Evolutionary conservation across 139 green algal genomes (phyloP), one percentile per base, ranked within the genome.

Genomic region (Eudorina sp.): DNA sequence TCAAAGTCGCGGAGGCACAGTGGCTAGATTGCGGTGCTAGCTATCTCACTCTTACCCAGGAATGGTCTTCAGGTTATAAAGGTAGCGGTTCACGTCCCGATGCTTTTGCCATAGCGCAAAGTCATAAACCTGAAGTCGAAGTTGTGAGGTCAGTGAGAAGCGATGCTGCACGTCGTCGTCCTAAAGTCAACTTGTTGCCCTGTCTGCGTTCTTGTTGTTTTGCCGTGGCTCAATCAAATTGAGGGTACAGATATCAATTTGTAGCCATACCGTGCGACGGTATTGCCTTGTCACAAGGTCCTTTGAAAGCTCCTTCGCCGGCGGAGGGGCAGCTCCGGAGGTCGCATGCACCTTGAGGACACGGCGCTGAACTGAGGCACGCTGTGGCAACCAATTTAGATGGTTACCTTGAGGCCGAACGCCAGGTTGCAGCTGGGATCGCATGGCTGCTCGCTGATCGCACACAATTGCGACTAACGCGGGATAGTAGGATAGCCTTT

Each of bases 61-160:
- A 3, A 88, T 81, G 25, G 83, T 88, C 29, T 55, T 82, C 48
- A 88, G 51, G 53, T 88, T 88, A 25, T 76, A 73, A 2, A 81
- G 36, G 51, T 88, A 88, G 23, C 83, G 83, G 25, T 82, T 82
- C 1, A 88, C 68, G 29, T 81, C 51, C 21, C 83, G 83, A n/a
- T 88, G 83, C 83, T 88, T 88, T 0, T 48, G 13, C 83, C 83
- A 88, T 8, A 88, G 68, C 0, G 40, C 36, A 48, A 88, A 88
- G 27, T 88, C 83, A 60, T 88, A 88, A 11, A 88, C 82, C 82
- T 88, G 46, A 13, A 60, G 51, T 31, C 64, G 43, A 73, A 73
- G n/a, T n/a, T n/a, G 34, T 51, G 34, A 66, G 29, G 29, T 66
- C 27, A 23, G 55, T 66, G 23, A 66, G 27, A 66, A 23, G n/a